phyloP scores from a whole-genome alignment of 768 basidiomycete genomes.

The Suillus placidus region DNA sequence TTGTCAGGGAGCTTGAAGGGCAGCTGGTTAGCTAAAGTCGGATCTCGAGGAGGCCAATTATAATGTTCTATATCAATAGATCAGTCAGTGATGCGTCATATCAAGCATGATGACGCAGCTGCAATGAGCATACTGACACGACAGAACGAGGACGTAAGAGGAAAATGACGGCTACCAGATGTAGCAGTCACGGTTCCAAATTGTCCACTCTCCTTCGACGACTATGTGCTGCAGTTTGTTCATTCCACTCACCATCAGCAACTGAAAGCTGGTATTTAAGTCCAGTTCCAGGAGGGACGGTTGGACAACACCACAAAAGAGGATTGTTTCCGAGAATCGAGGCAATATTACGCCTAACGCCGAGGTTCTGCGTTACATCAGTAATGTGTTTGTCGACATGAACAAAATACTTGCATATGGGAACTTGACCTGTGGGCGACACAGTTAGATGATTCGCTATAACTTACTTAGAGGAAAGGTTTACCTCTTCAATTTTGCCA shows the following conservation, averaged over 20 bases:
- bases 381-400: background rate
- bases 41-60: constrained; percentile 79
- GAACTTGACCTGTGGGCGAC: constrained; percentile 68
- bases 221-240: constrained; percentile 35
- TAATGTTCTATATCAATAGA: constrained; percentile 29
- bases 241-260: constrained; percentile 75
- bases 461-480: constrained; percentile 9
- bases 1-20: constrained; percentile 55
- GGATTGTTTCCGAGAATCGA: constrained; percentile 78
- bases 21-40: constrained; percentile 39
- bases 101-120: constrained; percentile 14
- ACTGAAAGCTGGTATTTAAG: constrained; percentile 73
- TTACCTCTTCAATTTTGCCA: constrained; percentile 83
- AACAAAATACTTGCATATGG: constrained; percentile 70
- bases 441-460: constrained; percentile 2
- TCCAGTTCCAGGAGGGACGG: constrained; percentile 65
- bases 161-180: constrained; percentile 10
- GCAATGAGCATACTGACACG: constrained; percentile 4
- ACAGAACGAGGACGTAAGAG: constrained; percentile 10
- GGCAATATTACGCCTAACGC: constrained; percentile 68
- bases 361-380: constrained; percentile 66
- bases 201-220: constrained; percentile 14
- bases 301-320: constrained; percentile 86
- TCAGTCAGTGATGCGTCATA: constrained; percentile 34
- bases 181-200: constrained; percentile 7